Percentiles rank a stretch among this genome's conserved stretches.
Conservation (phyloP, 352 stramenopile species). For the Pythium periplocum region DNA sequence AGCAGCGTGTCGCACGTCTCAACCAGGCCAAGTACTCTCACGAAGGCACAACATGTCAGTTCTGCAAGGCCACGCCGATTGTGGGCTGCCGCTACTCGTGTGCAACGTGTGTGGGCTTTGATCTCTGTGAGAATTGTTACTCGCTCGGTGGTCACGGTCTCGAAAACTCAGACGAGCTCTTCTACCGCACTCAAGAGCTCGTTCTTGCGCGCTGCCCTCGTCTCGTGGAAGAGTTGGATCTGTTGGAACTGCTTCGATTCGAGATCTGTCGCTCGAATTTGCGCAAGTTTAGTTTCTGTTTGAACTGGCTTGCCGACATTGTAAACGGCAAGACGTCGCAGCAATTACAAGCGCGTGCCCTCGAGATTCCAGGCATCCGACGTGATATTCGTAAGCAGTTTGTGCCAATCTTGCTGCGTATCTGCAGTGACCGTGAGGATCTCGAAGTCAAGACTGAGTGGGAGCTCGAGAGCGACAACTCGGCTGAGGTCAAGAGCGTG, state of each 20-base stretch:
- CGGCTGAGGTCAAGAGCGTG: constrained; percentile 55
- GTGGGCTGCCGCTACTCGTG: constrained; percentile 72
- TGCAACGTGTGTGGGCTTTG: constrained; percentile 72
- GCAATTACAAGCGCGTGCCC: constrained; percentile 64
- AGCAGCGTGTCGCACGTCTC: constrained; percentile 63
- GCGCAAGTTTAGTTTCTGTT: constrained; percentile 80
- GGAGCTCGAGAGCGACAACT: constrained; percentile 76
- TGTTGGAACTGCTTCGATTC: constrained; percentile 79
- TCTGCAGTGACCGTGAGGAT: constrained; percentile 74
- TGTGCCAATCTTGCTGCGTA: constrained; percentile 66
- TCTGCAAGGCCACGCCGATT: constrained; percentile 76
- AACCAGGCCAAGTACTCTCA: constrained; percentile 65
- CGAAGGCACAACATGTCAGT: constrained; percentile 73
- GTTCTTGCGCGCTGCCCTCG: constrained; percentile 59
- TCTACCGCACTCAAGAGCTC: constrained; percentile 77
- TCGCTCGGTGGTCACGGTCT: constrained; percentile 72
- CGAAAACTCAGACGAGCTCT: constrained; percentile 84
- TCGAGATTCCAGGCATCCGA: constrained; percentile 76
- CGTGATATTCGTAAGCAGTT: constrained; percentile 79
- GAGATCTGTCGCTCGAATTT: constrained; percentile 84
- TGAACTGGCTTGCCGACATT: constrained; percentile 82
- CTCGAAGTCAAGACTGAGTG: constrained; percentile 85
- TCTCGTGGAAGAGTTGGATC: constrained; percentile 53
- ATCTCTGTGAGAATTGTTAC: constrained; percentile 82
- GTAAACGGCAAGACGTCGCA: constrained; percentile 69